A percentile compares a stretch with the other conserved stretches of the same genome.
These are phyloP conservation scores for Tuber indicum DNA, from an alignment of 495 filamentous ascomycete species.

Conservation along the genomic window DNA sequence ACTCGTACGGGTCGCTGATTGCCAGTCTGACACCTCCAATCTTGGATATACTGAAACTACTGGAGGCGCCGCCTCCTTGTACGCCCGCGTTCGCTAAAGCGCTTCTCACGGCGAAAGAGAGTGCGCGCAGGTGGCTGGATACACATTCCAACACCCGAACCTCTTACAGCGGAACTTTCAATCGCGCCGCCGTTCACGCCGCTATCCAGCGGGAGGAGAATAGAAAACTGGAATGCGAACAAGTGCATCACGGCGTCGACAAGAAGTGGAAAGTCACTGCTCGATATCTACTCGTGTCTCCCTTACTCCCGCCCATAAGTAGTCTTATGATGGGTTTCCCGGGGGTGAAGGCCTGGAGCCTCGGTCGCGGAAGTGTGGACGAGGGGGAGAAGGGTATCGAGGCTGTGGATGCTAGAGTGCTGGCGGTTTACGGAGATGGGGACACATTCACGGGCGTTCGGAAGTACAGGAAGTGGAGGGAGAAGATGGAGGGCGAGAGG, in stretches of 20 bases:
- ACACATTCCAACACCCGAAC: conserved; percentile 28
- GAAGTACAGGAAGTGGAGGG: conserved; percentile 65
- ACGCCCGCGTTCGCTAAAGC: conserved; percentile 45
- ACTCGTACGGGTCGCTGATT: conserved; percentile 87
- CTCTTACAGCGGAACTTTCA: conserved; percentile 26
- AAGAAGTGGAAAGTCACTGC: conserved; percentile 41
- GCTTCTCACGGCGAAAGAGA: conserved; percentile 22
- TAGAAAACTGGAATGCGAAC: conserved; percentile 1
- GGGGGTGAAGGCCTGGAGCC: conserved; percentile 20
- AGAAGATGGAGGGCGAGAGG: conserved; percentile 49
- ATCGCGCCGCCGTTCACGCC: conserved; percentile 13
- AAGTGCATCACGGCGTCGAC: background rate
- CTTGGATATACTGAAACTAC: conserved; percentile 53
- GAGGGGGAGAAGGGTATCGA: conserved; percentile 48
- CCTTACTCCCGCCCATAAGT: conserved; percentile 48
- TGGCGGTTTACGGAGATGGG: conserved; percentile 71
- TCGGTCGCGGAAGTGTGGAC: conserved; percentile 37
- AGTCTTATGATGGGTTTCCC: conserved; percentile 29
- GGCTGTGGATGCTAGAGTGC: conserved; percentile 48
- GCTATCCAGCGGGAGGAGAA: conserved; percentile 2
- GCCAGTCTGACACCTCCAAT: conserved; percentile 62
- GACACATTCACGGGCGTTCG: conserved; percentile 68
- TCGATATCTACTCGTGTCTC: conserved; percentile 75
- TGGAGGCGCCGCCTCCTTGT: conserved; percentile 49
- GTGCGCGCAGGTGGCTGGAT: conserved; percentile 29